phyloP scores from a whole-genome alignment of 768 basidiomycete species.

The Calocybe indica region DNA sequence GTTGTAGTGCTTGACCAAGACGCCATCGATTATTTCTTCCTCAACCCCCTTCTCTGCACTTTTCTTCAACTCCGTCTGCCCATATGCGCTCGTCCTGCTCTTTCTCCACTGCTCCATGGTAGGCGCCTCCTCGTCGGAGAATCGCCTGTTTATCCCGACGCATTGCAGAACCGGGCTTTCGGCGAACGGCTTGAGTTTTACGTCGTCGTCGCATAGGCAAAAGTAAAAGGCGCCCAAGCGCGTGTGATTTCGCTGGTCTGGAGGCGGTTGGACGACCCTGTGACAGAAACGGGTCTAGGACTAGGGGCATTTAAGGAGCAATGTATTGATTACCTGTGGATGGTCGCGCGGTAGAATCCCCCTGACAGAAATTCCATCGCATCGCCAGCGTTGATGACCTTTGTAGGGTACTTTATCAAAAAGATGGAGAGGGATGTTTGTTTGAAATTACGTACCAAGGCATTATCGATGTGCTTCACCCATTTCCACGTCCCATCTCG shows the following conservation, averaged over 20 bases:
- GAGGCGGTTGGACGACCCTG: slow-evolving; percentile 42
- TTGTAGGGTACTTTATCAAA: background rate
- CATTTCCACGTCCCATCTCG: slow-evolving; percentile 39
- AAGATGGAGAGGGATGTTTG: background rate
- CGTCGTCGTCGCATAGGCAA: slow-evolving; percentile 35
- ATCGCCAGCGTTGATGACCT: slow-evolving; percentile 44
- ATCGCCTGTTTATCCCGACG: slow-evolving; percentile 26
- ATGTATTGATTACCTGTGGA: slow-evolving; percentile 20
- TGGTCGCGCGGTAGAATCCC: slow-evolving; percentile 41
- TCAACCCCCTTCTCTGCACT: slow-evolving; percentile 32
- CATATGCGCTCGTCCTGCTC: slow-evolving; percentile 35
- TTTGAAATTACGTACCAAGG: slow-evolving; percentile 23
- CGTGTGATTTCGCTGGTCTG: slow-evolving; percentile 33
- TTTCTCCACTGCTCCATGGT: slow-evolving; percentile 36
- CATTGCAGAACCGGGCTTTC: slow-evolving; percentile 38
- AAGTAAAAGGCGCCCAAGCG: slow-evolving; percentile 48
- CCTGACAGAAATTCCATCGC: slow-evolving; percentile 42
- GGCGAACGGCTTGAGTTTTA: slow-evolving; percentile 30
- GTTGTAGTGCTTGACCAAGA: slow-evolving; percentile 43
- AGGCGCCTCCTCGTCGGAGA: slow-evolving; percentile 30
- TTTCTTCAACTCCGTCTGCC: slow-evolving; percentile 24
- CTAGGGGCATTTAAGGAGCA: background rate
- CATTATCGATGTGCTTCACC: slow-evolving; percentile 44
- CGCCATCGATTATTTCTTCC: slow-evolving; percentile 39
- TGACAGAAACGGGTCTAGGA: slow-evolving; percentile 1